Evolutionary conservation across 1,284 basidiomycete species (phyloP).

Genomic region (Porodaedalea pini): DNA sequence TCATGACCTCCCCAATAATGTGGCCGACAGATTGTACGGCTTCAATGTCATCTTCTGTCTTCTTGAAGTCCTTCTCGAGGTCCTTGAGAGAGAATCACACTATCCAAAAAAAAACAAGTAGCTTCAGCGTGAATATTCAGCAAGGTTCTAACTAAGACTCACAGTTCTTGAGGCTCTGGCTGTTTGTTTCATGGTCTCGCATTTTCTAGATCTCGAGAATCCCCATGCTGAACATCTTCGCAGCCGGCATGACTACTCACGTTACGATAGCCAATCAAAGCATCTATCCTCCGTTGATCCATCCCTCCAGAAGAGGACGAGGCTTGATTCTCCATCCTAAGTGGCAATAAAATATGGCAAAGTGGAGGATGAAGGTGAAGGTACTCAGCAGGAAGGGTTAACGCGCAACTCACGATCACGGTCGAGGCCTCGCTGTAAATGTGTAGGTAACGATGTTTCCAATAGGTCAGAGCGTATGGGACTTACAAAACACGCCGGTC

Average conservation of each 20-base stretch:
- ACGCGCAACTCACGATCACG: neutral
- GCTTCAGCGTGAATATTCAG: neutral
- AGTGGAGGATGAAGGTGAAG: too few relatives aligned
- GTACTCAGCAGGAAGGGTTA: too few relatives aligned
- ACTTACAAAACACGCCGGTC: constrained; percentile 51
- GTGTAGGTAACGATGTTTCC: neutral
- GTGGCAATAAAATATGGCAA: too few relatives aligned
- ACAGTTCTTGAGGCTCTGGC: constrained; percentile 85
- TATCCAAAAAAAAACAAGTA: constrained; percentile 28
- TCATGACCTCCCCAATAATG: constrained; percentile 98
- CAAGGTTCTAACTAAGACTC: constrained; percentile 29
- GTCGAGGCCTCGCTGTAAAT: constrained; percentile 34
- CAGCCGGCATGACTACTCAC: constrained; percentile 34
- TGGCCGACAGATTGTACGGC: constrained; percentile 98
- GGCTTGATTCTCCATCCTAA: too few relatives aligned
- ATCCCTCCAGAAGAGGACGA: too few relatives aligned
- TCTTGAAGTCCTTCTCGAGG: constrained; percentile 85
- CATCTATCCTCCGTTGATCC: too few relatives aligned
- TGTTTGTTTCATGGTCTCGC: constrained; percentile 78
- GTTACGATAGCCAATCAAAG: too few relatives aligned
- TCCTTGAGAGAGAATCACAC: constrained; percentile 86
- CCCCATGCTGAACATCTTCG: constrained; percentile 6
- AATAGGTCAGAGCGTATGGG: neutral
- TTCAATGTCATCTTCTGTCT: too few relatives aligned
- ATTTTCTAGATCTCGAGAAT: constrained; percentile 65